These are phyloP conservation scores for Medicago lupulina DNA, from an alignment of 306 rosid species.

Conservation along the genomic window DNA sequence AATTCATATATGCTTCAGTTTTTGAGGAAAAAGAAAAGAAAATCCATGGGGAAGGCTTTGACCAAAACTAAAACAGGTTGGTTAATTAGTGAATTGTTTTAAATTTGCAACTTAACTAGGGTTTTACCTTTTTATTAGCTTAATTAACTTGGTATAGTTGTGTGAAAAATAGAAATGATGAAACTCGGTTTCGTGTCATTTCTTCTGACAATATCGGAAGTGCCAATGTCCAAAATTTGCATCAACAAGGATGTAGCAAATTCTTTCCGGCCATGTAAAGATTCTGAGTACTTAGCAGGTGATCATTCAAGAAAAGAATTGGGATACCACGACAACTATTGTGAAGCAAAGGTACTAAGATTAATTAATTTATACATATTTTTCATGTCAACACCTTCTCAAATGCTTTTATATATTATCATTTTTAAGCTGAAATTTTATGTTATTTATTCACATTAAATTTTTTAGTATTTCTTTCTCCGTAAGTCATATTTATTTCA, in stretches of 20 bases:
- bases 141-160: not conserved
- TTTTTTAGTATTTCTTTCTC: not conserved
- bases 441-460: not conserved
- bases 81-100: not conserved
- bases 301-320: not conserved
- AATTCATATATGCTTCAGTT: slow-evolving; percentile 39
- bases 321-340: slow-evolving; percentile 30
- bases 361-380: not conserved
- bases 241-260: slow-evolving; percentile 46
- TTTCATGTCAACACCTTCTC: not conserved
- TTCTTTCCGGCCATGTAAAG: slow-evolving; percentile 60
- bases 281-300: slow-evolving; percentile 10
- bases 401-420: not conserved
- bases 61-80: slow-evolving; percentile 62
- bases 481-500: not conserved
- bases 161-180: slow-evolving; percentile 56
- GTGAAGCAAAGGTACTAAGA: slow-evolving; percentile 57
- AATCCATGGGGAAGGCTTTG: slow-evolving; percentile 58
- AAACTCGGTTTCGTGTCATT: slow-evolving; percentile 65
- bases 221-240: slow-evolving; percentile 68
- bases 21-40: slow-evolving; percentile 52
- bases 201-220: slow-evolving; percentile 58
- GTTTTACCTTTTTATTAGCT: not conserved
- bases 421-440: not conserved
- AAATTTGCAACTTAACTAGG: not conserved